Evolutionary conservation across 1,284 basidiomycete genomes (phyloP).

Genomic region (Ceratobasidium sp.): DNA sequence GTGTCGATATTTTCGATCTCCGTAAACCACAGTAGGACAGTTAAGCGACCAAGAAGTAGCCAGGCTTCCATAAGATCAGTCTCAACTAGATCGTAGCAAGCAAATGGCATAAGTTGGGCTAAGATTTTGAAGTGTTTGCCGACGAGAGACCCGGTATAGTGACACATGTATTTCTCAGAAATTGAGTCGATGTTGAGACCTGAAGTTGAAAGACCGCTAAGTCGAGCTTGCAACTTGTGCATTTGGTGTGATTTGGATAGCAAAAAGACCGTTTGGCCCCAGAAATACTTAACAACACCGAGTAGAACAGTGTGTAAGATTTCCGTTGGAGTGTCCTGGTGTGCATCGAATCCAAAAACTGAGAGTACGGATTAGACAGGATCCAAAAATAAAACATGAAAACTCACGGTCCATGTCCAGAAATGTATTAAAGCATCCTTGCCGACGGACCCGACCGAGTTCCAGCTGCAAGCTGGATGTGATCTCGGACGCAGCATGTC

Average conservation of each 20-base stretch:
- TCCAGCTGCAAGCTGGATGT: not conserved
- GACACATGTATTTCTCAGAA: constrained; percentile 58
- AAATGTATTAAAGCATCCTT: constrained; percentile 6
- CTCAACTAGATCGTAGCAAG: constrained; percentile 53
- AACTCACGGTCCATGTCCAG: not conserved
- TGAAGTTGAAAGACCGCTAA: constrained; percentile 54
- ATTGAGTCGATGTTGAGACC: constrained; percentile 57
- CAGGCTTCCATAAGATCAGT: constrained; percentile 53
- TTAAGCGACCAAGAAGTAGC: constrained; percentile 58
- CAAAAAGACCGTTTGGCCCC: constrained; percentile 52
- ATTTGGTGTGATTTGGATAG: constrained; percentile 52
- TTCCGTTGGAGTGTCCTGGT: constrained; percentile 60
- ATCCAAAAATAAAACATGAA: not conserved
- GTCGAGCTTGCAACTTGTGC: constrained; percentile 54
- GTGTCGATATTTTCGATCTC: constrained; percentile 58
- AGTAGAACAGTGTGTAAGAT: constrained; percentile 60
- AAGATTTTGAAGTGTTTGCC: constrained; percentile 63
- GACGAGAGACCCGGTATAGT: constrained; percentile 61
- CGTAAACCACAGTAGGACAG: constrained; percentile 58
- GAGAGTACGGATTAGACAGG: not conserved
- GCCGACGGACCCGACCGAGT: not conserved
- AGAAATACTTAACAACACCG: constrained; percentile 62
- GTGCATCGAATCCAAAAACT: constrained; percentile 55
- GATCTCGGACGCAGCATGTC: not conserved
- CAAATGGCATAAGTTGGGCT: constrained; percentile 58